Conservation (phyloP, 257 asterid species). For the Nicotiana knightiana region DNA sequence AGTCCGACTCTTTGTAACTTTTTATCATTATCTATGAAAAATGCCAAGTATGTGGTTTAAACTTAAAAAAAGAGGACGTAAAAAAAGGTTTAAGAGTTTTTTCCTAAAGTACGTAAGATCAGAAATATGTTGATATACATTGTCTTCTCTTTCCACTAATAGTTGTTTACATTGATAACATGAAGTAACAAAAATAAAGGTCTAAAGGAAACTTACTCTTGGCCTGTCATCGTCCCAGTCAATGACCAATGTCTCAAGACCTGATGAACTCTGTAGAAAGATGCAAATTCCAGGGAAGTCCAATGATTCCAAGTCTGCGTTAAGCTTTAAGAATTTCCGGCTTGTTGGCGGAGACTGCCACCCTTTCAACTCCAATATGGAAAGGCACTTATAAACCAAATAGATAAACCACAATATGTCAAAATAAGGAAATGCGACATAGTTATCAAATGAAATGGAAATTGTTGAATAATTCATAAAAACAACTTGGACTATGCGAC, state of each 20-base stretch:
- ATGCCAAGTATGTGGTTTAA: no score
- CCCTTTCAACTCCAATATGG: not conserved
- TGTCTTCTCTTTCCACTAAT: not conserved
- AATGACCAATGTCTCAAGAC: not conserved
- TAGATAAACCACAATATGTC: not conserved
- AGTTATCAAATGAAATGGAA: no score
- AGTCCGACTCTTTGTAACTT: no score
- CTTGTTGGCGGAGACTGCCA: not conserved
- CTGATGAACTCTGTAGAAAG: not conserved
- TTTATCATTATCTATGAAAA: no score
- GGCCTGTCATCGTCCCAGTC: not conserved
- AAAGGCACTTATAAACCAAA: not conserved
- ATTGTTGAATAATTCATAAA: no score
- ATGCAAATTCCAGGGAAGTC: not conserved
- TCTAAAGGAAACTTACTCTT: not conserved
- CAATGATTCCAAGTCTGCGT: fast-evolving
- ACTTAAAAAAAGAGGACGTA: no score
- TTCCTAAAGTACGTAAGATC: not conserved
- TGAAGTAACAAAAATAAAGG: not conserved
- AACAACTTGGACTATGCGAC: no score
- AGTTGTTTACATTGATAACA: not conserved
- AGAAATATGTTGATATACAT: not conserved
- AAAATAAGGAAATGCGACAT: no score
- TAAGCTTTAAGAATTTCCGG: not conserved
- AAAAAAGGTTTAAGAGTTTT: not conserved